Percentiles rank a stretch among this genome's conserved stretches.
Evolutionary conservation across 2,329 filamentous ascomycete species (phyloP).

Genomic region (Fusarium foetens): DNA sequence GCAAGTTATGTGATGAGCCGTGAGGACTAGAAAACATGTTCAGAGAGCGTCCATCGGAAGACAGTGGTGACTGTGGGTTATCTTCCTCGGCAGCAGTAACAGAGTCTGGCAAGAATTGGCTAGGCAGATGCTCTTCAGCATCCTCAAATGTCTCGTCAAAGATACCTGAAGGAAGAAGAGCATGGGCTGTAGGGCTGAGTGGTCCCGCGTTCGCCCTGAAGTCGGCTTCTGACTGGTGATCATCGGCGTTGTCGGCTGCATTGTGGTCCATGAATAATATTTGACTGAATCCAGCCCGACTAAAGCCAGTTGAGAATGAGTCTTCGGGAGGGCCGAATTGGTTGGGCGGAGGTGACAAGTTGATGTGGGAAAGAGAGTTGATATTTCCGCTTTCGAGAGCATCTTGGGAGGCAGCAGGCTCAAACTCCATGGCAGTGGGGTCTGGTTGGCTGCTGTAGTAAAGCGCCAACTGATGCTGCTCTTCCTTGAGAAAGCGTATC

Average conservation of each 20-base stretch:
- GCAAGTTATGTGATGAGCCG: conserved; percentile 67
- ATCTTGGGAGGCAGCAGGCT: conserved; percentile 54
- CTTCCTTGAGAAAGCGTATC: conserved; percentile 58
- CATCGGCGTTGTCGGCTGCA: conserved; percentile 51
- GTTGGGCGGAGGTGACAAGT: conserved; percentile 53
- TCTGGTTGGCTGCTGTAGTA: conserved; percentile 60
- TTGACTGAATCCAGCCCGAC: conserved; percentile 61
- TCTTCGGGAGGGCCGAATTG: conserved; percentile 53
- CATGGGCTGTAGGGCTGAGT: conserved; percentile 80
- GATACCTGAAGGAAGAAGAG: conserved; percentile 75
- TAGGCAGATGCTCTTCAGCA: conserved; percentile 59
- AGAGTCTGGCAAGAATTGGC: conserved; percentile 46
- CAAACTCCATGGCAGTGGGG: conserved; percentile 59
- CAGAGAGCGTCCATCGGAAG: conserved; percentile 63
- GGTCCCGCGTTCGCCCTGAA: conserved; percentile 72
- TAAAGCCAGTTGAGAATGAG: conserved; percentile 64
- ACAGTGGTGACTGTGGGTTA: conserved; percentile 68
- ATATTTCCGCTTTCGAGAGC: conserved; percentile 61
- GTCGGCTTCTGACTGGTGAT: conserved; percentile 69
- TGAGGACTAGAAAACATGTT: conserved; percentile 71
- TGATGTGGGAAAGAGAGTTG: conserved; percentile 57
- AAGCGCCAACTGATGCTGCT: conserved; percentile 57
- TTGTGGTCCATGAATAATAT: conserved; percentile 62
- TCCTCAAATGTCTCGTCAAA: conserved; percentile 69
- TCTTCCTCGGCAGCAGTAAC: conserved; percentile 52